Evolutionary conservation across 1,284 basidiomycete genomes (phyloP).

Genomic region (Thelephora terrestris): DNA sequence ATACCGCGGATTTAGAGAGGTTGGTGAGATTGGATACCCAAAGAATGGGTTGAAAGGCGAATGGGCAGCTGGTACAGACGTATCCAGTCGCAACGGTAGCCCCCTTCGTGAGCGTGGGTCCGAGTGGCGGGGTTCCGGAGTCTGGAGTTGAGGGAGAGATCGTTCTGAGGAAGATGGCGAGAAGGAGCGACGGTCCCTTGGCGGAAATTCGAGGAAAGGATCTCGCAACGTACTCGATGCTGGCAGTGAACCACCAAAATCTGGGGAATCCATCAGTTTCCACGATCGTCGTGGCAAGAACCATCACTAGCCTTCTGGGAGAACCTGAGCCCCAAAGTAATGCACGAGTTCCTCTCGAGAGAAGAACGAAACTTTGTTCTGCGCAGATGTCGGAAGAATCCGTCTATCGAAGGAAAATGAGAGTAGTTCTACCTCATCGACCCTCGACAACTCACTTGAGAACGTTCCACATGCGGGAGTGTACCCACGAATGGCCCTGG

Average conservation of each 20-base stretch:
- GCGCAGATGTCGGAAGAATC: conserved; percentile 56
- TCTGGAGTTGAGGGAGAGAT: conserved; percentile 2
- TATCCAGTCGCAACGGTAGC: conserved; percentile 5
- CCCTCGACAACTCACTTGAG: conserved; percentile 41
- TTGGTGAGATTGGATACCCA: conserved; percentile 57
- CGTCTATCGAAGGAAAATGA: conserved; percentile 31
- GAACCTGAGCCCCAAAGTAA: conserved; percentile 42
- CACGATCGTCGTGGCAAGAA: conserved; percentile 2
- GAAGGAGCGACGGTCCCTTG: background rate
- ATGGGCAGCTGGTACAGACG: conserved; percentile 31
- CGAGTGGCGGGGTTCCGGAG: background rate
- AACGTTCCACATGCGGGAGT: conserved; percentile 69
- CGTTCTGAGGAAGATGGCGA: background rate
- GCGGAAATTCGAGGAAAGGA: conserved; percentile 26
- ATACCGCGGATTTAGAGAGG: conserved; percentile 36
- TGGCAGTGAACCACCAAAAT: conserved; percentile 50
- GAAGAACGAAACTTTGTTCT: conserved; percentile 69
- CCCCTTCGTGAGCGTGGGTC: background rate
- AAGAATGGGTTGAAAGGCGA: conserved; percentile 71
- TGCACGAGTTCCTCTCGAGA: conserved; percentile 45
- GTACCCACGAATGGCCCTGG: conserved; percentile 77
- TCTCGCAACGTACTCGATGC: conserved; percentile 35
- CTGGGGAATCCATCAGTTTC: conserved; percentile 24
- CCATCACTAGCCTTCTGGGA: conserved; percentile 45
- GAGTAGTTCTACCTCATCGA: conserved; percentile 7